Base-by-base conservation (phyloP, 208 protist genomes). In the Trypanosoma rangeli region DNA sequence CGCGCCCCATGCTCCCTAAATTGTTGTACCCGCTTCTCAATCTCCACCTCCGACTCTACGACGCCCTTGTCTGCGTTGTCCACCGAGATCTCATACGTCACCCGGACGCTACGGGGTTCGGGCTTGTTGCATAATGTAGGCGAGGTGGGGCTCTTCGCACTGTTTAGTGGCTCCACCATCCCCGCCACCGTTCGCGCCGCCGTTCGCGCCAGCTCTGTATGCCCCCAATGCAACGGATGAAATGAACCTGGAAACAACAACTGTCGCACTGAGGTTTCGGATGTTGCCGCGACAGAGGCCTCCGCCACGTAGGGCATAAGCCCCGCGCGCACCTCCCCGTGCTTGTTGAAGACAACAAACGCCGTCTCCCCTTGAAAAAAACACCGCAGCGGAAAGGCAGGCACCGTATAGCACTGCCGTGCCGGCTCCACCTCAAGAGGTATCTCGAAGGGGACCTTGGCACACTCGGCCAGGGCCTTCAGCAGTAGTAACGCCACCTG, bases 161-260 rank as follows among this genome's bases (percentile, higher is more conserved):
- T 29, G n/a, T 9, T 9, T 29, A 56, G 20, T 29, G 2, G 10
- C 26, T 12, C 50, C n/a, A 2, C 20, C 18, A 35, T 65, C 31
- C 78, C 20, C 53, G 85, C 33, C 58, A 66, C 56, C 35, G 65
- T 73, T 28, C 59, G 60, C 5, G 48, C 39, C 10, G 84, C 84
- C 3, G 78, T 84, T 16, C 73, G 76, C 12, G 72, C 84, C 13
- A 94, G 77, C 73, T 91, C 85, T 4, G 83, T 89, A 78, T 94
- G 88, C 5, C 88, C 88, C 72, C 83, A 92, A 68, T 94, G 88
- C 53, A 94, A 67, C 5, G 88, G 88, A 56, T 76, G 73, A 64
- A 92, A 94, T 20, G 85, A 92, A 13, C 88, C 88, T 8, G 88
- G 84, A 74, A 85, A 92, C 44, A 94, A 76, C 26, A 94, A 74